Evolutionary conservation across 129 eudicot species (phyloP), one percentile per base, ranked within the genome.

Genomic region (Deinandra increscens): DNA sequence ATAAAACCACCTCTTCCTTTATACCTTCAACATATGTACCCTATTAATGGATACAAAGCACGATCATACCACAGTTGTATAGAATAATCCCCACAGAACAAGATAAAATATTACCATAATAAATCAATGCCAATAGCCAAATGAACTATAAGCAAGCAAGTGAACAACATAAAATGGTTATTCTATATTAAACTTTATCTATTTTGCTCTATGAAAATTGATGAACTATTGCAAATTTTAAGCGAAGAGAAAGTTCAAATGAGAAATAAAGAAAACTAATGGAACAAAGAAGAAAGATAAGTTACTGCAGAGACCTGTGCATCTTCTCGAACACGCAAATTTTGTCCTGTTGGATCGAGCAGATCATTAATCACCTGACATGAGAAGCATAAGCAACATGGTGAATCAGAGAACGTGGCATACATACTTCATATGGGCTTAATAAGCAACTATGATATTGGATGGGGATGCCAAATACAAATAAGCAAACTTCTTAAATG

Each of bases 1-100:
- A 94, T 74, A 94, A 77, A 73, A 94, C 99, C 74, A 94, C 99
- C 83, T 94, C 99, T 81, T 94, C 99, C 86, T 94, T 94, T 50
- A 90, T 90, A 31, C 99, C 99, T 78, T 94, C 99, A 60, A 94
- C 99, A 84, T 94, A 94, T 68, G 99, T 94, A 70, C 99, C 99
- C 99, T 94, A 41, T 31, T 15, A 31, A 80, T 18, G 66, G 7
- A 64, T 13, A 37, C 61, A 60, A 53, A 86, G 46, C 10, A 68
- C 34, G 8, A 72, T 23, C 43, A 31, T 39, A 48, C 45, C 18
- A 44, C 50, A 23, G 42, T 17, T 9, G 4, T 36, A 61, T 73
- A 20, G 66, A 67, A 19, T 68, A 60, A 68, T 37, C 64, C 31
- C 36, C 71, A 33, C 49, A 46, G 20, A 58, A 44, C 71, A 64